Evolutionary conservation across 1,139 yeast genomes (phyloP).

Genomic region (Candida dubliniensis): DNA sequence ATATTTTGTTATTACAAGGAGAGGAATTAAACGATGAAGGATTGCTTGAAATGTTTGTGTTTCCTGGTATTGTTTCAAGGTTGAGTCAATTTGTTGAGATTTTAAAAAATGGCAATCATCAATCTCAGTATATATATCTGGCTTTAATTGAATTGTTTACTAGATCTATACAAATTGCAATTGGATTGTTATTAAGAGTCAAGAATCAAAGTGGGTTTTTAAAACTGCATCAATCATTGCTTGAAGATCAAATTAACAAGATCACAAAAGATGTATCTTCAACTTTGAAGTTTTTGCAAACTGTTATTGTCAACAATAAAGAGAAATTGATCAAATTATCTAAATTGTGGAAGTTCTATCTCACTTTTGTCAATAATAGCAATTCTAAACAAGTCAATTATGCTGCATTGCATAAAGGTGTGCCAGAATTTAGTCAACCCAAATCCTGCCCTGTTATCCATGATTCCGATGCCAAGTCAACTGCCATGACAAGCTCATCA

Average conservation of each 20-base stretch:
- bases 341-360: slow-evolving; percentile 45
- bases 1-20: slow-evolving; percentile 34
- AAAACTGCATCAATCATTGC: slow-evolving; percentile 1
- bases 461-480: slow-evolving; percentile 7
- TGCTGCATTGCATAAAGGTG: slow-evolving; percentile 36
- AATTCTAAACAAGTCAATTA: slow-evolving; percentile 32
- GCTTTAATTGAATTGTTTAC: slow-evolving; percentile 35
- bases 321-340: slow-evolving; percentile 27
- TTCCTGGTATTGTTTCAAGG: slow-evolving; percentile 24
- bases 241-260: slow-evolving; percentile 6
- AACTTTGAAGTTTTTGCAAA: slow-evolving; percentile 6
- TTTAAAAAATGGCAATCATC: slow-evolving; percentile 14
- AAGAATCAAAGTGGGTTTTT: slow-evolving; percentile 13
- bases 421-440: slow-evolving; percentile 27
- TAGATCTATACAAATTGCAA: slow-evolving; percentile 34
- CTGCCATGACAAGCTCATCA: slow-evolving; percentile 4
- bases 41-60: slow-evolving; percentile 19
- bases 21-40: slow-evolving; percentile 31
- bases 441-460: slow-evolving; percentile 13
- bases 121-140: slow-evolving; percentile 27
- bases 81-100: slow-evolving; percentile 20
- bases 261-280: slow-evolving; percentile 3
- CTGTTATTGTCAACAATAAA: slow-evolving; percentile 15
- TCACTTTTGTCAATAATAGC: slow-evolving; percentile 35
- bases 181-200: slow-evolving; percentile 37